phyloP scores from a whole-genome alignment of 2,329 filamentous ascomycete genomes.

The Ceratocystis cubensis region DNA sequence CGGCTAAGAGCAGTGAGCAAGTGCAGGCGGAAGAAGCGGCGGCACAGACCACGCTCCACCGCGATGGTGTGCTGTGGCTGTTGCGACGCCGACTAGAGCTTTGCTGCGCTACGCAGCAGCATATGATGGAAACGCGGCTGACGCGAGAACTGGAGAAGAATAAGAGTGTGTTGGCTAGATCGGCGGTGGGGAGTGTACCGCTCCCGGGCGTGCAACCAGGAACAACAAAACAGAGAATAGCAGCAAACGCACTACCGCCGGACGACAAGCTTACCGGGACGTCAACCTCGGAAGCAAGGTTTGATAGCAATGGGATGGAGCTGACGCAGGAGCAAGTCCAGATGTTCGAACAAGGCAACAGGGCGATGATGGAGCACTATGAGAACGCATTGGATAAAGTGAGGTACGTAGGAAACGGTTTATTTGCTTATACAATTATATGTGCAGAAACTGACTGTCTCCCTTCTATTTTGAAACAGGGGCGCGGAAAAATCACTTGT shows the following conservation, averaged over 20 bases:
- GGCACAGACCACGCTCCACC: slow-evolving; percentile 53
- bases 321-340: slow-evolving; percentile 78
- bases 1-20: slow-evolving; percentile 51
- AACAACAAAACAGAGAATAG: slow-evolving; percentile 2
- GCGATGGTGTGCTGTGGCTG: slow-evolving; percentile 76
- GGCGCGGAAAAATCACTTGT: slow-evolving; percentile 79
- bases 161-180: slow-evolving; percentile 67
- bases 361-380: slow-evolving; percentile 84
- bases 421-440: neutral
- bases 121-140: slow-evolving; percentile 86
- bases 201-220: slow-evolving; percentile 22
- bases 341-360: slow-evolving; percentile 86
- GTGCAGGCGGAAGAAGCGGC: slow-evolving; percentile 56
- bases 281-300: slow-evolving; percentile 20
- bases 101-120: slow-evolving; percentile 65
- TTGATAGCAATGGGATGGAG: slow-evolving; percentile 32
- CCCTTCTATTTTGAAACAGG: slow-evolving; percentile 34
- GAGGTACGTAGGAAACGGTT: slow-evolving; percentile 47
- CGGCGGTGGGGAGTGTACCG: slow-evolving; percentile 27
- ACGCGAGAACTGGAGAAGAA: slow-evolving; percentile 79
- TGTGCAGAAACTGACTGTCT: slow-evolving; percentile 11
- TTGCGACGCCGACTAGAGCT: slow-evolving; percentile 62
- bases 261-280: slow-evolving; percentile 23
- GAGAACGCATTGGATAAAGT: slow-evolving; percentile 92
- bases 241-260: slow-evolving; percentile 16